Percentiles rank a stretch among this genome's conserved stretches.
phyloP scores from a whole-genome alignment of 1,284 basidiomycete genomes.

The Cutaneotrichosporon arboriforme region DNA sequence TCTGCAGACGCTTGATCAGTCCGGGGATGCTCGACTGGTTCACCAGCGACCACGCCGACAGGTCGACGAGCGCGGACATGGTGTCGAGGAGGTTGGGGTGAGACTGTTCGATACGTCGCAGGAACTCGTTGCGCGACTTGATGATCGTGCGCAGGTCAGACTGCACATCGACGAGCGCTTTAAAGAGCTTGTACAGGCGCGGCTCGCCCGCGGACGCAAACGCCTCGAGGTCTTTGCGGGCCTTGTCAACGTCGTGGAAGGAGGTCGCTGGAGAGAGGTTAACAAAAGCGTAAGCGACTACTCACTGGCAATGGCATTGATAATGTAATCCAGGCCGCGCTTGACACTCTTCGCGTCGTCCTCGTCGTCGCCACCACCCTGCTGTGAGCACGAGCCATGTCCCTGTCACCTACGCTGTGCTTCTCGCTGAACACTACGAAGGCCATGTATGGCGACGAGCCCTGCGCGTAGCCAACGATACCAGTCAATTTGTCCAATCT shows the following conservation, averaged over 20 bases:
- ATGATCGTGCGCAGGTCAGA: constrained; percentile 73
- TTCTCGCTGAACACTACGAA: constrained; percentile 66
- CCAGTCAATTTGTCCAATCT: constrained; percentile 59
- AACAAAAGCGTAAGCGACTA: neutral
- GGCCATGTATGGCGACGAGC: constrained; percentile 36
- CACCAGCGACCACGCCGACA: constrained; percentile 65
- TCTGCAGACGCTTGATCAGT: constrained; percentile 59
- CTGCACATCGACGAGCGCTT: constrained; percentile 72
- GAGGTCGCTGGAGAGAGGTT: constrained; percentile 15
- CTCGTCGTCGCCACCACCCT: constrained; percentile 82
- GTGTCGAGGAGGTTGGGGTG: constrained; percentile 61
- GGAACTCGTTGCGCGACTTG: constrained; percentile 75
- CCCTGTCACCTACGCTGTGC: constrained; percentile 62
- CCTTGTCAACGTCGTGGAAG: constrained; percentile 68
- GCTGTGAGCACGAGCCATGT: neutral
- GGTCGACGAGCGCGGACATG: constrained; percentile 66
- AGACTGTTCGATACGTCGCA: constrained; percentile 66
- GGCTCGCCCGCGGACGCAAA: constrained; percentile 86
- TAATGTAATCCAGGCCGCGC: constrained; percentile 54
- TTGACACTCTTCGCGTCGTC: constrained; percentile 61
- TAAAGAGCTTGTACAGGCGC: constrained; percentile 76
- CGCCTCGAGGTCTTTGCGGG: constrained; percentile 66
- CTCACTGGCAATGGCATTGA: constrained; percentile 46
- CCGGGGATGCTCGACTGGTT: constrained; percentile 81
- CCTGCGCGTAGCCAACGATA: constrained; percentile 52